phyloP scores from a whole-genome alignment of 371 early-diverging fungal genomes.

The Catenaria anguillulae region DNA sequence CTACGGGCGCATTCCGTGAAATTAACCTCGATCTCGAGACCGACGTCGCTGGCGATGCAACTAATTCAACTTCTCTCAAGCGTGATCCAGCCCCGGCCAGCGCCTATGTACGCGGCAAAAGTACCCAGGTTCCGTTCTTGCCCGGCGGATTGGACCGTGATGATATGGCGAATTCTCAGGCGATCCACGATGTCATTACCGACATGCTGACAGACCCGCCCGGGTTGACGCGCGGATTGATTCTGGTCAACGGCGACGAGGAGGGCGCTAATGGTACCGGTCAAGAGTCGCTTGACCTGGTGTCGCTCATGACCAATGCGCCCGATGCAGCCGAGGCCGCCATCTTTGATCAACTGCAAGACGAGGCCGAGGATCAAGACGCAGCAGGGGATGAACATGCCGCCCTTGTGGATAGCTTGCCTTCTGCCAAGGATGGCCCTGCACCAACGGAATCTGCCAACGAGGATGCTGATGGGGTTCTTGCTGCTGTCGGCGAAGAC shows the following conservation, averaged over 20 bases:
- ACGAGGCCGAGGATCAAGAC: neutral
- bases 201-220: slow-evolving; percentile 21
- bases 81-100: slow-evolving; percentile 43
- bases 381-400: too few relatives aligned
- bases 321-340: neutral
- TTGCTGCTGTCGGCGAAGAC: neutral
- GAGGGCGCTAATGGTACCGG: neutral
- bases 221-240: slow-evolving; percentile 29
- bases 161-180: slow-evolving; percentile 9
- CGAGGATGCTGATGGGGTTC: neutral
- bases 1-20: neutral
- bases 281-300: neutral
- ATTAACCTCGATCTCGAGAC: neutral
- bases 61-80: slow-evolving; percentile 57
- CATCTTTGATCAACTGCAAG: neutral
- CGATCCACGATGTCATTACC: slow-evolving; percentile 11
- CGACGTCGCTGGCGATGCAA: slow-evolving; percentile 19
- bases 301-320: neutral
- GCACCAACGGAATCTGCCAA: neutral
- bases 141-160: slow-evolving; percentile 38
- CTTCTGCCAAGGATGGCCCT: neutral
- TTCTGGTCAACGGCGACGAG: slow-evolving; percentile 10
- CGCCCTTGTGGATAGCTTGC: slow-evolving; percentile 9
- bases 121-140: slow-evolving; percentile 59
- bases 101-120: slow-evolving; percentile 58